Evolutionary conservation across 805 yeast genomes (phyloP).

Genomic region (Ascoidea tarda): DNA sequence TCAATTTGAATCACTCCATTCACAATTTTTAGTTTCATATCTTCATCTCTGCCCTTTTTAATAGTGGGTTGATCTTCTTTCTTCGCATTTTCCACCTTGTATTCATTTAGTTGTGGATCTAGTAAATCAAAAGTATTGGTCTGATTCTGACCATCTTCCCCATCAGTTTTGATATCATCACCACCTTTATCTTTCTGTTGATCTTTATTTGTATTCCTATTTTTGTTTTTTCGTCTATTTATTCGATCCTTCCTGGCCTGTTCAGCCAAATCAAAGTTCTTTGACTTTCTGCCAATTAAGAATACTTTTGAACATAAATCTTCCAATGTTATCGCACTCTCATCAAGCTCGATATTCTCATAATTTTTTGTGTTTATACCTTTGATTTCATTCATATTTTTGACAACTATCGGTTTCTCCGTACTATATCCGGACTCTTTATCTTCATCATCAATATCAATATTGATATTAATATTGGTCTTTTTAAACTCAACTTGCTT

Average conservation of each 20-base stretch:
- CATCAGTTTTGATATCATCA: slow-evolving; percentile 6
- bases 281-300: not conserved
- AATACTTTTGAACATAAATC: not conserved
- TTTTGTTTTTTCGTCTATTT: not conserved
- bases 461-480: slow-evolving; percentile 1
- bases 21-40: too few species aligned
- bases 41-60: slow-evolving; percentile 12
- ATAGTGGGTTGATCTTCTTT: slow-evolving; percentile 16
- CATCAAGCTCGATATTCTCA: not conserved
- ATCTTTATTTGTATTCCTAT: slow-evolving; percentile 6
- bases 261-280: not conserved
- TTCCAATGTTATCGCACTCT: not conserved
- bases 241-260: not conserved
- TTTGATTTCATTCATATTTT: not conserved
- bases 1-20: not conserved
- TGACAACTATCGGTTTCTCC: slow-evolving; percentile 4
- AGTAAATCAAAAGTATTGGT: slow-evolving; percentile 10
- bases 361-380: too few species aligned
- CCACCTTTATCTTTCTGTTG: slow-evolving; percentile 5
- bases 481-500: not conserved
- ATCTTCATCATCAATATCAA: slow-evolving; percentile 5
- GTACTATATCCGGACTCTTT: slow-evolving; percentile 10
- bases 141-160: slow-evolving; percentile 10
- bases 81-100: slow-evolving; percentile 16
- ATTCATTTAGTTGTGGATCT: slow-evolving; percentile 12